Evolutionary conservation across 2,329 filamentous ascomycete genomes (phyloP), one percentile per base, ranked within the genome.

Genomic region (Clonostachys solani): DNA sequence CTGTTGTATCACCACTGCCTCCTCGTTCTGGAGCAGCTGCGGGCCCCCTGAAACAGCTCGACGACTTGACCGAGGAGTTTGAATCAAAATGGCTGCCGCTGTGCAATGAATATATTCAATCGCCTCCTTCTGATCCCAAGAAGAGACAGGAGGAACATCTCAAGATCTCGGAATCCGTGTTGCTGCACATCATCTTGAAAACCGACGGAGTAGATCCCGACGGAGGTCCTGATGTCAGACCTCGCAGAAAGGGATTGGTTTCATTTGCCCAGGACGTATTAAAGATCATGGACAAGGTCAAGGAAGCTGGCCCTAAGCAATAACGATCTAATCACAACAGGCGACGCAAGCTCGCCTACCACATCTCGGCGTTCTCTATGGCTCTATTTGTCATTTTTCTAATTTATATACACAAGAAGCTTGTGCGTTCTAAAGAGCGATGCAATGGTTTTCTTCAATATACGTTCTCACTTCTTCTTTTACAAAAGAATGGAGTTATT

Each of bases 151-250:
- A 90, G 34, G 86, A 92, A 59, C 85, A 92, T 62, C 83, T 86
- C 61, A 84, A 80, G 60, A 64, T 94, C 16, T 84, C 81, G 5
- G 89, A 94, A 71, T 88, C 84, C 5, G 78, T 91, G 37, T 73
- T 94, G 73, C 81, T 85, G 51, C 86, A 91, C 56, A 81, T 91
- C 3, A 60, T 92, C 36, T 67, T 94, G 53, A 92, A 92, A 68
- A 65, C 90, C 37, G 89, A 94, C 61, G 83, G 78, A 18, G 81
- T 92, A 4, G 87, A 92, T 55, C 84, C 84, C 0, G 84, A 86
- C 43, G 87, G 86, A 6, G 81, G 88, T 53, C 63, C 71, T 10
- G 81, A 84, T 12, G 81, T 86, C 23, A 75, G 87, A 51, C 67
- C 74, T 12, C 79, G 73, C 61, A 72, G 89, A 59, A 92, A 87